phyloP scores from a whole-genome alignment of 306 rosid species.

The Castanea sativa region DNA sequence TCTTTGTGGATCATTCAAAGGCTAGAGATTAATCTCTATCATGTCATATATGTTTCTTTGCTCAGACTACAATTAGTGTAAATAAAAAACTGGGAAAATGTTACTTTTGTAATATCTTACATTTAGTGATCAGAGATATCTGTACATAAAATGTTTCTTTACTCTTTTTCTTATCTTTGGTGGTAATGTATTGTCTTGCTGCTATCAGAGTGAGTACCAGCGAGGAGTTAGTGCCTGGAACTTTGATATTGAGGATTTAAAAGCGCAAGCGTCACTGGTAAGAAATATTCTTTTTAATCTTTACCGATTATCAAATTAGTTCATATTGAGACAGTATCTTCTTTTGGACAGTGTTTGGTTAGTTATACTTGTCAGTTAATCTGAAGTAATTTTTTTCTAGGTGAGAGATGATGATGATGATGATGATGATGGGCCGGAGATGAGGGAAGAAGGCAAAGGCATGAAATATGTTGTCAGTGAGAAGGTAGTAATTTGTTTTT shows the following conservation, averaged over 20 bases:
- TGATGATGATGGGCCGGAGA: slow-evolving; percentile 57
- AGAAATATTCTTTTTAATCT: slow-evolving; percentile 4
- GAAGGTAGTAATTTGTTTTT: slow-evolving; percentile 34
- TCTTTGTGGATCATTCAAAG: slow-evolving; percentile 9
- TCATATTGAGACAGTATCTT: background rate
- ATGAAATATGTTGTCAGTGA: slow-evolving; percentile 25
- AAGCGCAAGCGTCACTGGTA: slow-evolving; percentile 97
- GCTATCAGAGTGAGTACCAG: slow-evolving; percentile 86
- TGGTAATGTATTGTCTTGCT: slow-evolving; percentile 4
- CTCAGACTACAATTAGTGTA: background rate
- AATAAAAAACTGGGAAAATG: background rate
- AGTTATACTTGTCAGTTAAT: slow-evolving; percentile 13
- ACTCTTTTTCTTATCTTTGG: background rate
- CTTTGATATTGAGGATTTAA: slow-evolving; percentile 89
- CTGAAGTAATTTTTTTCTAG: slow-evolving; percentile 35
- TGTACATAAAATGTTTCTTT: background rate
- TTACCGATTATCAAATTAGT: background rate
- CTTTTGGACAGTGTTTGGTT: slow-evolving; percentile 4
- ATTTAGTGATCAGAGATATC: slow-evolving; percentile 17
- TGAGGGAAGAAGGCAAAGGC: slow-evolving; percentile 67
- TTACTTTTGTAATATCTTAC: slow-evolving; percentile 7
- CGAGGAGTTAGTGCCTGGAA: slow-evolving; percentile 99
- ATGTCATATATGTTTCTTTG: slow-evolving; percentile 6
- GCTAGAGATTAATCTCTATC: background rate
- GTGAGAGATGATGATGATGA: slow-evolving; percentile 51